A percentile compares a stretch with the other conserved stretches of the same genome.
These are phyloP conservation scores for Immersiporthe knoxdaviesiana DNA, from an alignment of 2,329 filamentous ascomycete species.

Conservation along the genomic window DNA sequence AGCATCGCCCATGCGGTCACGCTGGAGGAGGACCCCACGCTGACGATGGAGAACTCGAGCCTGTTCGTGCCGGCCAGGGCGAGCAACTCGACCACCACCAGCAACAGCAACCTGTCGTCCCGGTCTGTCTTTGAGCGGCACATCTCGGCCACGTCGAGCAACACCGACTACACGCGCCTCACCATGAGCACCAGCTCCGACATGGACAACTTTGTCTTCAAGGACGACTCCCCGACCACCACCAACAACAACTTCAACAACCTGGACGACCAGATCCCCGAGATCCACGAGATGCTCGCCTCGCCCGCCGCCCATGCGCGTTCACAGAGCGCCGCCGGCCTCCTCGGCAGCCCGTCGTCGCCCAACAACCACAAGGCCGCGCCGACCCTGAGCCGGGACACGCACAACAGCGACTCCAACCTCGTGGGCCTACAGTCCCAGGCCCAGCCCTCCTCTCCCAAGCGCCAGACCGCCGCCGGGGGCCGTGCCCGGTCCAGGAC, in stretches of 20 bases:
- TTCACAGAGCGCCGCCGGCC: conserved; percentile 25
- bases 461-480: conserved; percentile 32
- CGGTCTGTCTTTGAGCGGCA: conserved; percentile 56
- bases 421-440: conserved; percentile 33
- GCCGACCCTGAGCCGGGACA: conserved; percentile 31
- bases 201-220: conserved; percentile 36
- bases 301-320: conserved; percentile 29
- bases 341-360: conserved; percentile 19
- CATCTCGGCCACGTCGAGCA: conserved; percentile 56
- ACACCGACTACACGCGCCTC: conserved; percentile 57
- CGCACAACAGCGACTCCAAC: conserved; percentile 37
- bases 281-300: conserved; percentile 38
- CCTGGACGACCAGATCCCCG: conserved; percentile 33
- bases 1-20: conserved; percentile 38
- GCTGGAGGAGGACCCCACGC: conserved; percentile 43
- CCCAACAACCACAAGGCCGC: background rate
- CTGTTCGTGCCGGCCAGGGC: conserved; percentile 48
- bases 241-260: conserved; percentile 25
- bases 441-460: conserved; percentile 32
- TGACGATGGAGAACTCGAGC: conserved; percentile 40
- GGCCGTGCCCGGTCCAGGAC: conserved; percentile 50
- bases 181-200: conserved; percentile 56
- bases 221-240: conserved; percentile 29
- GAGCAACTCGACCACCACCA: conserved; percentile 60
- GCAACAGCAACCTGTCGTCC: conserved; percentile 49